Base-by-base conservation (phyloP, 306 rosid genomes). In the Elaeagnus macrophylla region DNA sequence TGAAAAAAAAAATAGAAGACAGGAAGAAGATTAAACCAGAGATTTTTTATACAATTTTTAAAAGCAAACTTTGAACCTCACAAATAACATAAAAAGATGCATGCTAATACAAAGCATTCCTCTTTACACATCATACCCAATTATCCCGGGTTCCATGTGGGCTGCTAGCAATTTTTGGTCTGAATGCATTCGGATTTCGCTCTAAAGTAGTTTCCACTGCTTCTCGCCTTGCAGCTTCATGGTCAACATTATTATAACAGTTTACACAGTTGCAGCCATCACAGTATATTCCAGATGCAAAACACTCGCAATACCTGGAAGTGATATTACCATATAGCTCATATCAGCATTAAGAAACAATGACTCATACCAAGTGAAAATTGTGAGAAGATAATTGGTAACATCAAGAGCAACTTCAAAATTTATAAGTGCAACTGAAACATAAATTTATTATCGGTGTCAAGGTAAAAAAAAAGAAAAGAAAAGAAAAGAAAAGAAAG, bases 151-250 rank as follows among this genome's bases (percentile, higher is more conserved):
- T 38, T 56, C 88, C 96, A 67, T 80, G 99, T 17, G 99, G 99
- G 67, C 99, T 93, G 78, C 94, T 87, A 0, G 96, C 99, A 84
- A 93, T 87, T 80, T 93, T 93, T 43, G 99, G 99, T 72, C 99
- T 80, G 69, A 93, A 93, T 48, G 99, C 99, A 84, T 84, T 84
- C 63, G 96, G 99, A 76, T 93, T 93, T 36, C 99, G 99, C 77
- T 93, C 99, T 69, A 93, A 79, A 53, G 96, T 93, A 72, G 95
- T 89, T 78, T 82, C n/a, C n/a, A n/a, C n/a, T n/a, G n/a, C n/a
- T n/a, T n/a, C n/a, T n/a, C n/a, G n/a, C n/a, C n/a, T n/a, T 40
- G 85, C 93, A 72, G 79, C 87, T 75, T 93, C 99, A 59, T 93
- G 87, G 53, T 87, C 99, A 65, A 84, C 96, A 73, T 93, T 93